These are phyloP conservation scores for Trichaptum fuscoviolaceum DNA, from an alignment of 768 basidiomycete genomes.

Conservation along the genomic window DNA sequence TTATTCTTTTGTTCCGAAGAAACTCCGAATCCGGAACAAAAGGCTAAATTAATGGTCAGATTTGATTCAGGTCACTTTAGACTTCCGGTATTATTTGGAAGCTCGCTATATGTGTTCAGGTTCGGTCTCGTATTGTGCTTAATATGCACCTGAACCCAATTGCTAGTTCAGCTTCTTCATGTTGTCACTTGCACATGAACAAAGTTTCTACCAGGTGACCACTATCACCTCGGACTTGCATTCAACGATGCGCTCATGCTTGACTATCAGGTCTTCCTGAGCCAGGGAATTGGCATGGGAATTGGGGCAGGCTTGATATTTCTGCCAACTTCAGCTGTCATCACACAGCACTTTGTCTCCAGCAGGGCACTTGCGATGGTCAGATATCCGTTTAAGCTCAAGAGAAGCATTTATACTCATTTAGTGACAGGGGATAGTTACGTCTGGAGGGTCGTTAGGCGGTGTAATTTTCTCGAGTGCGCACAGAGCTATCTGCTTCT, in stretches of 20 bases:
- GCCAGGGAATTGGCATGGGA: conserved; percentile 56
- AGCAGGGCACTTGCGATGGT: conserved; percentile 37
- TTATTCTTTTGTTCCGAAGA: background rate
- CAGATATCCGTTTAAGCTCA: background rate
- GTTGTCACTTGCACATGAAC: conserved; percentile 42
- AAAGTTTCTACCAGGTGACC: conserved; percentile 32
- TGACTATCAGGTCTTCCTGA: conserved; percentile 42
- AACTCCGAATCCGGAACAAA: background rate
- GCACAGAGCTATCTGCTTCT: background rate
- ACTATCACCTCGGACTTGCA: background rate
- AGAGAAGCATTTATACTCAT: background rate
- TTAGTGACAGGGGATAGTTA: background rate
- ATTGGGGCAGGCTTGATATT: conserved; percentile 43
- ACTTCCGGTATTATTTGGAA: background rate
- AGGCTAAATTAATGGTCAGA: background rate
- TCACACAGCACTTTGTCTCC: conserved; percentile 43
- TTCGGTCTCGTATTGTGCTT: conserved; percentile 24
- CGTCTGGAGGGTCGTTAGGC: background rate
- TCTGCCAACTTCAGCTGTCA: conserved; percentile 39
- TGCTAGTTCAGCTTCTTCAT: conserved; percentile 35
- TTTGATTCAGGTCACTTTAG: conserved; percentile 1
- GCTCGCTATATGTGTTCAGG: conserved; percentile 18
- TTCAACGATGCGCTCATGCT: conserved; percentile 13
- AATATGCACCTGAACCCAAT: background rate
- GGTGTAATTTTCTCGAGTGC: background rate